Evolutionary conservation across 768 basidiomycete species (phyloP).

Genomic region (Roridomyces roridus): DNA sequence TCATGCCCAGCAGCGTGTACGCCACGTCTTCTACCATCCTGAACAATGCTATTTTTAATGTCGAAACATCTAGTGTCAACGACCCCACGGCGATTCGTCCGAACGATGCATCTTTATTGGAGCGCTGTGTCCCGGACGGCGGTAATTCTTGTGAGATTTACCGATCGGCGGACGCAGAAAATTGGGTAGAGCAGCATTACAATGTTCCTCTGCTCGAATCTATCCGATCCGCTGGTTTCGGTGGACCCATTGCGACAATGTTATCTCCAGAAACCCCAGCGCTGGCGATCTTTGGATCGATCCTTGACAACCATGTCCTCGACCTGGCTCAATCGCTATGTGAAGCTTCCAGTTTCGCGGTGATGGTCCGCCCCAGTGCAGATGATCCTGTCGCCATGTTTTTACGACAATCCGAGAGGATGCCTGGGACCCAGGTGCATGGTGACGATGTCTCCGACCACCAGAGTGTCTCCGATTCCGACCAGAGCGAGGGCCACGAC

Average conservation of each 20-base stretch:
- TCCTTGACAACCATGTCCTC: background rate
- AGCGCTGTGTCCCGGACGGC: background rate
- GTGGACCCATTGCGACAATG: conserved; percentile 7
- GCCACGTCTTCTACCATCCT: too few relatives aligned
- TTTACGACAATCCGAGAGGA: background rate
- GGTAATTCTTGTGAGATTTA: background rate
- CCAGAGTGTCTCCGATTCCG: background rate
- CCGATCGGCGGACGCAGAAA: background rate
- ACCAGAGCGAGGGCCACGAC: background rate
- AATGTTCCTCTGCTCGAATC: background rate
- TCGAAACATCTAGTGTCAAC: background rate
- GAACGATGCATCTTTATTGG: background rate
- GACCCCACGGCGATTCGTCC: conserved; percentile 6
- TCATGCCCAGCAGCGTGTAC: background rate
- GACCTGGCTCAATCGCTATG: background rate
- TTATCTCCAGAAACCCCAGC: background rate
- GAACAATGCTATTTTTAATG: too few relatives aligned
- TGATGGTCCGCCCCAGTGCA: conserved; percentile 1
- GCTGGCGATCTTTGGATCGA: conserved; percentile 8
- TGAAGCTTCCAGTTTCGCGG: background rate
- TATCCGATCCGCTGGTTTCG: conserved; percentile 2
- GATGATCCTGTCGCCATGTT: conserved; percentile 2
- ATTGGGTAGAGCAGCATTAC: conserved; percentile 5
- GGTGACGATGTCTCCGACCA: background rate
- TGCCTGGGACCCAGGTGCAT: background rate